A percentile compares a stretch with the other conserved stretches of the same genome.
phyloP scores from a whole-genome alignment of 176 grass and related monocot species.

The Carex pumila region DNA sequence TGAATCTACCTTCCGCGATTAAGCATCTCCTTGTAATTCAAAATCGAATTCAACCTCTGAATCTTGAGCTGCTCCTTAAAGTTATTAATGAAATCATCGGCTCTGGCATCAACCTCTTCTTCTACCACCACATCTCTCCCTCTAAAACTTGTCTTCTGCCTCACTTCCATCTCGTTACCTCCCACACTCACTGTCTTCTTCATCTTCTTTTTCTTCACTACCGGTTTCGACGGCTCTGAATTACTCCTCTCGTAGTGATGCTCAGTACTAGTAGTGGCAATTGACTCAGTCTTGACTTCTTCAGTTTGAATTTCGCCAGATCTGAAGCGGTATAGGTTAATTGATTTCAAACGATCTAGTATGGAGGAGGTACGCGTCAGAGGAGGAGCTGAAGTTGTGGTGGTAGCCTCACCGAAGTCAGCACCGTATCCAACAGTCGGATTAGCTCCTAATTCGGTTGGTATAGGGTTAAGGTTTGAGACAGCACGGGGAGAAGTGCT shows the following conservation, averaged over 20 bases:
- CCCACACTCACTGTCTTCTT: background rate
- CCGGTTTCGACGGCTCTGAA: constrained; percentile 33
- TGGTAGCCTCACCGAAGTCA: background rate
- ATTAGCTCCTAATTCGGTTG: background rate
- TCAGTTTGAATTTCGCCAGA: constrained; percentile 35
- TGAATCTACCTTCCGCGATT: constrained; percentile 27
- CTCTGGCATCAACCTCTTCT: constrained; percentile 32
- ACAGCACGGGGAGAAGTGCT: background rate
- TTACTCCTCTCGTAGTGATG: constrained; percentile 34
- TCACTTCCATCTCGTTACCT: constrained; percentile 21
- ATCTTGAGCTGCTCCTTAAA: constrained; percentile 65
- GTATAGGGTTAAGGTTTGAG: background rate
- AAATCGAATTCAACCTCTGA: constrained; percentile 76
- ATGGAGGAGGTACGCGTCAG: constrained; percentile 38
- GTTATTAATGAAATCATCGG: constrained; percentile 25
- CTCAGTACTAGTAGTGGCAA: background rate
- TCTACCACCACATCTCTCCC: constrained; percentile 5
- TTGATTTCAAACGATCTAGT: constrained; percentile 61
- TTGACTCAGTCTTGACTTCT: background rate
- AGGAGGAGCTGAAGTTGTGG: constrained; percentile 10
- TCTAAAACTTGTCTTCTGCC: constrained; percentile 16
- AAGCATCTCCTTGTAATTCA: constrained; percentile 58
- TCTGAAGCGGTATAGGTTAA: constrained; percentile 51
- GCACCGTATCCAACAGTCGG: background rate
- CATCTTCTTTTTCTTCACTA: background rate